Conservation (phyloP, 169 alveolate genomes). For the Amoebophrya sp. region DNA sequence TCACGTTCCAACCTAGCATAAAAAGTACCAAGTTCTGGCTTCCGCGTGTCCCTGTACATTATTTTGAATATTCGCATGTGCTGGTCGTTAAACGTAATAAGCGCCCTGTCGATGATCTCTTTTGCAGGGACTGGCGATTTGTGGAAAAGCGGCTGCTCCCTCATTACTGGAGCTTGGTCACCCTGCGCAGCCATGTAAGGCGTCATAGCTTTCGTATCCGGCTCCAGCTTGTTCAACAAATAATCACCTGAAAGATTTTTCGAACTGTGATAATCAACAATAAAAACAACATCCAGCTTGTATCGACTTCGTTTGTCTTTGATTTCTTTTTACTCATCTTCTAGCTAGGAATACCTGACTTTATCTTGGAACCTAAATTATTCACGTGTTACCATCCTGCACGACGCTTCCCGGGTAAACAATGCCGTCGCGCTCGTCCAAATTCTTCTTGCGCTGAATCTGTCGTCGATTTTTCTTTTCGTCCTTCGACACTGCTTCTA, state of each 20-base stretch:
- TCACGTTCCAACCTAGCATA: too few relatives aligned
- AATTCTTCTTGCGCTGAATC: not conserved
- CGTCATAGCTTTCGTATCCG: not conserved
- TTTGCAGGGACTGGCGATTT: not conserved
- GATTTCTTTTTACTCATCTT: too few relatives aligned
- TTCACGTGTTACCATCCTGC: too few relatives aligned
- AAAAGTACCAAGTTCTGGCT: too few relatives aligned
- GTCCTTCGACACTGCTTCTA: not conserved
- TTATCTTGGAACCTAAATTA: too few relatives aligned
- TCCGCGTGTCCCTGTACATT: not conserved
- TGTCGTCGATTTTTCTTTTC: not conserved
- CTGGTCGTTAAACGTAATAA: not conserved
- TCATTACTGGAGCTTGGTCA: not conserved
- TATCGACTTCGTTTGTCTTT: too few relatives aligned
- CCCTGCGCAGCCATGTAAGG: not conserved
- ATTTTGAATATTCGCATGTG: not conserved
- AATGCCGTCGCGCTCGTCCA: conserved; percentile 83
- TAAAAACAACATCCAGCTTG: too few relatives aligned
- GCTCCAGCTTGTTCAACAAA: not conserved
- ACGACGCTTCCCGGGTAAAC: conserved; percentile 60
- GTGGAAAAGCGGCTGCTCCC: not conserved
- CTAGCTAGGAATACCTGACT: too few relatives aligned
- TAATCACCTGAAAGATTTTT: not conserved
- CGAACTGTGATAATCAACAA: too few relatives aligned
- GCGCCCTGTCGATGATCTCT: not conserved